phyloP scores from a whole-genome alignment of 164 flowering plant genomes.

The Tetracentron sinense region DNA sequence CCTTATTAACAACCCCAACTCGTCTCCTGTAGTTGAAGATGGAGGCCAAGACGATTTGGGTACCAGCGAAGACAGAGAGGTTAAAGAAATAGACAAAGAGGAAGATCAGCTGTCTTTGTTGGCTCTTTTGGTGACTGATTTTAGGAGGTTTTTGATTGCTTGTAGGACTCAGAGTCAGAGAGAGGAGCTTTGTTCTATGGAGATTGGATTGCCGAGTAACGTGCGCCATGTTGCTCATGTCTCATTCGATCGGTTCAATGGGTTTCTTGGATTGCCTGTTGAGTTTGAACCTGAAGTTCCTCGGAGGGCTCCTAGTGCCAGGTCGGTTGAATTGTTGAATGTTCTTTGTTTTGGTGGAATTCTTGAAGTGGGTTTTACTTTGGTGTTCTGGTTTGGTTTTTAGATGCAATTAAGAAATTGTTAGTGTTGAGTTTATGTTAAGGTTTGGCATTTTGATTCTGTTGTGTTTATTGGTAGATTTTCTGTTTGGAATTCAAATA shows the following conservation, averaged over 20 bases:
- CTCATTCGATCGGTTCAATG: slow-evolving; percentile 89
- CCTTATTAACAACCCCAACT: slow-evolving; percentile 17
- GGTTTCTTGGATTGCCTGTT: slow-evolving; percentile 89
- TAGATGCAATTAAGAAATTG: not conserved
- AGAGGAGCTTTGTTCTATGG: slow-evolving; percentile 56
- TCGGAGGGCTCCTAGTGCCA: slow-evolving; percentile 87
- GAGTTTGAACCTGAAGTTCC: slow-evolving; percentile 91
- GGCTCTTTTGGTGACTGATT: slow-evolving; percentile 57
- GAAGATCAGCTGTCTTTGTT: slow-evolving; percentile 58
- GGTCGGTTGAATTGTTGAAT: slow-evolving; percentile 34
- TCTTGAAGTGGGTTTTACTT: not conserved
- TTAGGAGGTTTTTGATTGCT: slow-evolving; percentile 66
- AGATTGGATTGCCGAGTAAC: slow-evolving; percentile 86
- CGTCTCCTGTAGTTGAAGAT: slow-evolving; percentile 13
- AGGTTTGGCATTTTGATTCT: slow-evolving; percentile 1
- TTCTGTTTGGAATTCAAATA: not conserved
- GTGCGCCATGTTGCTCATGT: slow-evolving; percentile 94
- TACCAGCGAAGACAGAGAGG: no score
- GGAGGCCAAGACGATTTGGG: no score
- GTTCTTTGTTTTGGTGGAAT: slow-evolving; percentile 5
- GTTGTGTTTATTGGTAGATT: no score
- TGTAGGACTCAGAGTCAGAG: slow-evolving; percentile 52
- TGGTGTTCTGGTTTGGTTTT: not conserved
- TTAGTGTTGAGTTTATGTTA: not conserved
- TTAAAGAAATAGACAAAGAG: slow-evolving; percentile 25